Percentiles rank a stretch among this genome's conserved stretches.
Conservation (phyloP, 129 eudicot species). For the Chrysanthemum lavandulifolium region DNA sequence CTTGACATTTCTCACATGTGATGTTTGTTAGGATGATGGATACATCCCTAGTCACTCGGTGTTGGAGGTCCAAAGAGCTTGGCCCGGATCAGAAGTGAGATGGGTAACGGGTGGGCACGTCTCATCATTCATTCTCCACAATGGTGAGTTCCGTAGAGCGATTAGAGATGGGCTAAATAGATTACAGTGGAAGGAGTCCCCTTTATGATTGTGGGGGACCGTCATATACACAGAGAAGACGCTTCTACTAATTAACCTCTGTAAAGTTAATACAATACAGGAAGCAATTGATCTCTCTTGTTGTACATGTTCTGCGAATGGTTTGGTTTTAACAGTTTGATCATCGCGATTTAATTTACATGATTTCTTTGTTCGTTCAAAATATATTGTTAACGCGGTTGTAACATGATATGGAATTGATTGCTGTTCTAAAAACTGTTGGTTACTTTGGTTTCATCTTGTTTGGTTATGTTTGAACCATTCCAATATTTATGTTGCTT, state of each 20-base stretch:
- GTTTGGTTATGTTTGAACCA: too few relatives aligned
- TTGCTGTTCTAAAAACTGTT: too few relatives aligned
- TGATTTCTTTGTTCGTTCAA: too few relatives aligned
- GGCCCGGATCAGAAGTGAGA: slow-evolving; percentile 99
- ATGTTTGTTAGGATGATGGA: slow-evolving; percentile 81
- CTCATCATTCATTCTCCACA: slow-evolving; percentile 86
- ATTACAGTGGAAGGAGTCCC: slow-evolving; percentile 75
- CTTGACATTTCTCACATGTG: background rate
- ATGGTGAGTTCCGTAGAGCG: slow-evolving; percentile 72
- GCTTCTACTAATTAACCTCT: slow-evolving; percentile 17
- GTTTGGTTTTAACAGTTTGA: background rate
- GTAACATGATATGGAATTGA: too few relatives aligned
- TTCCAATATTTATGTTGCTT: too few relatives aligned
- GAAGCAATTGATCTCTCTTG: slow-evolving; percentile 17
- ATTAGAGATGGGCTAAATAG: slow-evolving; percentile 81
- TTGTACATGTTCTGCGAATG: slow-evolving; percentile 21
- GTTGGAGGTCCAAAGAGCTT: slow-evolving; percentile 91
- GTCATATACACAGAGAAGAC: slow-evolving; percentile 11
- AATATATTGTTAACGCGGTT: too few relatives aligned
- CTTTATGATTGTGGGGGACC: slow-evolving; percentile 31
- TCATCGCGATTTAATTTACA: too few relatives aligned
- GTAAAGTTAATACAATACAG: slow-evolving; percentile 22
- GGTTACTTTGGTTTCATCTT: too few relatives aligned
- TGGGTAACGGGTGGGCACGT: slow-evolving; percentile 99
- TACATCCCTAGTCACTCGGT: slow-evolving; percentile 95